Evolutionary conservation across 257 asterid species (phyloP), one percentile per base, ranked within the genome.

Genomic region (Nicotiana sylvestris): DNA sequence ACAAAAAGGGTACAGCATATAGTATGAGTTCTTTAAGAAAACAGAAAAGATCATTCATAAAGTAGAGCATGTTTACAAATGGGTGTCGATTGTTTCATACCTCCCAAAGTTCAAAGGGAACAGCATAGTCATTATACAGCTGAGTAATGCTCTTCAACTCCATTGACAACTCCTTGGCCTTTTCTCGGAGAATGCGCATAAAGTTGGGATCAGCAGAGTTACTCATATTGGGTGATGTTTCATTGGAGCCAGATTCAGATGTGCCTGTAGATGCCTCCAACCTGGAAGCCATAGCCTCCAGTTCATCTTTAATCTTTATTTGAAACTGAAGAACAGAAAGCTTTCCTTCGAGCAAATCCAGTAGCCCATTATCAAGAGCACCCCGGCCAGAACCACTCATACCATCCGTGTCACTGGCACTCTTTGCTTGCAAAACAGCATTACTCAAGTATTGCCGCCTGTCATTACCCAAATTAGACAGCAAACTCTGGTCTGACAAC

Each of bases 341-440:
- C 90, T 96, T 96, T 61, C 97, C 99, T 85, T 96, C 98, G 76
- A 96, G 98, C 84, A 96, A 88, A 90, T 94, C 98, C 82, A 96
- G 95, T 81, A 96, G 93, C 58, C 98, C 99, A 85, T 62, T 91
- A 85, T 94, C 98, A 83, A 88, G 84, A 83, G 91, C 89, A 84
- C 89, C 90, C 69, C 92, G 93, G 53, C 84, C 80, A 81, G 97
- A 89, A 81, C 85, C 89, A 86, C 85, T 84, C 84, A 84, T 78
- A 87, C 87, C 86, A 66, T 88, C 93, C 5, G 83, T 81, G 81
- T 92, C 96, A 84, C 86, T 88, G 80, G 97, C 93, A 90, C 94
- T 92, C 92, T 94, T 96, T n/a, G 98, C 98, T 92, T 96, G 99
- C 82, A 96, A 92, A 87, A 94, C 99, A 77, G 99, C 98, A 90